Conservation (phyloP, 140 eudicot species). For the Senecio squalidus region DNA sequence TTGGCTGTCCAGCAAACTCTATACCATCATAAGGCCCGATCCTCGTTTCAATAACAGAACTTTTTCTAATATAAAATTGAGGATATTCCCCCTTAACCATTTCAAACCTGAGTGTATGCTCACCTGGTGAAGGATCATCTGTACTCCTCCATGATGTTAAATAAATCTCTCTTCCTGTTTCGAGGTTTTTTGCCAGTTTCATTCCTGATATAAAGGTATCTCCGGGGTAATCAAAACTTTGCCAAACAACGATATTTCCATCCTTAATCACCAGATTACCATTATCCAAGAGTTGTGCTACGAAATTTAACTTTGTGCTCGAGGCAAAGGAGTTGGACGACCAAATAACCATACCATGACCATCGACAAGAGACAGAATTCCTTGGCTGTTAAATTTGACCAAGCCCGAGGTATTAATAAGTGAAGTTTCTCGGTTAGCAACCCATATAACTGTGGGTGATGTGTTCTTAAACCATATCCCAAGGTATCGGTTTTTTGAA, state of each 20-base stretch:
- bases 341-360: constrained; percentile 5
- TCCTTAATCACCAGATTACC: no score
- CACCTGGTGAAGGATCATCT: no score
- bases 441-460: constrained; percentile 32
- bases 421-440: constrained; percentile 28
- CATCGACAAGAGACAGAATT: constrained; percentile 1
- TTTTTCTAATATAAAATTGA: constrained; percentile 9
- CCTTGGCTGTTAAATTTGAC: neutral
- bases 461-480: no score
- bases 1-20: neutral
- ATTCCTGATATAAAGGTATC: constrained; percentile 15
- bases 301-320: neutral
- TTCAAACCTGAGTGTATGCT: neutral
- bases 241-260: no score
- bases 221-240: no score
- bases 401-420: neutral
- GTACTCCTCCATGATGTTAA: constrained; percentile 23
- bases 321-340: constrained; percentile 17
- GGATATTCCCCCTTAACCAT: constrained; percentile 12
- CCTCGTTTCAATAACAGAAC: constrained; percentile 5
- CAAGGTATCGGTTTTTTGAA: no score
- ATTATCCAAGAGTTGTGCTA: constrained; percentile 24
- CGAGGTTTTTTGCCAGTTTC: constrained; percentile 21
- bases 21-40: constrained; percentile 18
- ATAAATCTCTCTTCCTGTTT: constrained; percentile 13